Evolutionary conservation across 805 yeast genomes (phyloP).

Genomic region (Wickerhamomyces queroliae): DNA sequence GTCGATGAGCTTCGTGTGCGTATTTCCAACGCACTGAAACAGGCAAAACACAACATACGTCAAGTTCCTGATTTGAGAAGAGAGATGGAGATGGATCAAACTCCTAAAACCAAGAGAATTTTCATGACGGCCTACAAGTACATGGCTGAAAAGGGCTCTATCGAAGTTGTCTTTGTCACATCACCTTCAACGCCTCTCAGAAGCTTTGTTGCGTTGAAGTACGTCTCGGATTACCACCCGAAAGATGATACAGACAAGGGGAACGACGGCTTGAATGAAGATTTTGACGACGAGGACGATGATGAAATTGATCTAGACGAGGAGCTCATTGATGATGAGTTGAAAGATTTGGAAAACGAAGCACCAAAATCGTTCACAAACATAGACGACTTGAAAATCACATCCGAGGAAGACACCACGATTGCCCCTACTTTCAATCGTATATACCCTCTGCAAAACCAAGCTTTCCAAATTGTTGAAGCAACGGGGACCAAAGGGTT

Average conservation of each 20-base stretch:
- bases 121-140: conserved; percentile 43
- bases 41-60: conserved; percentile 56
- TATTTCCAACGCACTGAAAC: conserved; percentile 44
- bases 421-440: conserved; percentile 33
- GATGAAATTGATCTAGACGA: conserved; percentile 26
- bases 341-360: conserved; percentile 16
- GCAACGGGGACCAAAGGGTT: conserved; percentile 43
- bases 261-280: conserved; percentile 20
- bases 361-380: conserved; percentile 13
- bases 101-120: conserved; percentile 34
- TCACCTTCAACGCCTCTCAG: conserved; percentile 39
- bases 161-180: conserved; percentile 47
- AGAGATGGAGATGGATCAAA: conserved; percentile 47
- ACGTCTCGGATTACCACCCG: conserved; percentile 32
- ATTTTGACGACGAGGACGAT: conserved; percentile 24
- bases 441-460: conserved; percentile 60
- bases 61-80: conserved; percentile 55
- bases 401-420: conserved; percentile 6
- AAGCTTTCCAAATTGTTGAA: conserved; percentile 46
- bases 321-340: conserved; percentile 23
- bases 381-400: conserved; percentile 13
- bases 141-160: conserved; percentile 37
- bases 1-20: conserved; percentile 23
- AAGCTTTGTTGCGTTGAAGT: conserved; percentile 41
- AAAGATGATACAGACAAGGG: conserved; percentile 20